These are phyloP conservation scores for Bolboschoenoplectus hybrid DNA, from an alignment of 202 grass and related monocot species.

Conservation along the genomic window DNA sequence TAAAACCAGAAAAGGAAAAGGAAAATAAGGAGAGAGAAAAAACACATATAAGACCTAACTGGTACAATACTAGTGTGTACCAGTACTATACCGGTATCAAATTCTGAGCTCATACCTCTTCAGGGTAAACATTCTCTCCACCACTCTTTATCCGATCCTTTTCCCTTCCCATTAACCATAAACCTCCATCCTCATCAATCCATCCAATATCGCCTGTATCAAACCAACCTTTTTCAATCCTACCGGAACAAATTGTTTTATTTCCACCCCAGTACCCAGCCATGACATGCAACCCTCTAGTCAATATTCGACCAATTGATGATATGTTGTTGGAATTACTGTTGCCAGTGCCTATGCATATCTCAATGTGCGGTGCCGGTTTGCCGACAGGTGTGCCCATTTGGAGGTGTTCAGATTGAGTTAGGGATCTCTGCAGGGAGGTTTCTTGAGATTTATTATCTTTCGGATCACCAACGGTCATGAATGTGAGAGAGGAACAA, in stretches of 20 bases:
- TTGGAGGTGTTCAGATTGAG: slow-evolving; percentile 2
- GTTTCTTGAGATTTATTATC: slow-evolving; percentile 17
- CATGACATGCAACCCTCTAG: slow-evolving; percentile 92
- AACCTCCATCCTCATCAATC: slow-evolving; percentile 54
- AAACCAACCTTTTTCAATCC: slow-evolving; percentile 60
- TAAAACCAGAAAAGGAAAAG: neutral
- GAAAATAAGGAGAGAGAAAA: neutral
- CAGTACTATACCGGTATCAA: neutral
- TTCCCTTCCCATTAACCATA: slow-evolving; percentile 77
- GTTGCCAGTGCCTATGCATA: slow-evolving; percentile 44
- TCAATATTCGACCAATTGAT: slow-evolving; percentile 63
- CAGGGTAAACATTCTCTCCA: slow-evolving; percentile 89
- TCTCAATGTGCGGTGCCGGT: slow-evolving; percentile 70
- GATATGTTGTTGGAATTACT: slow-evolving; percentile 16
- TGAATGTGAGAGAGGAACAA: slow-evolving; percentile 91
- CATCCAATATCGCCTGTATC: slow-evolving; percentile 84
- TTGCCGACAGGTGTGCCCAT: slow-evolving; percentile 65
- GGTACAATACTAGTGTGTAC: neutral
- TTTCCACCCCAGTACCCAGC: slow-evolving; percentile 66
- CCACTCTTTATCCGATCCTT: slow-evolving; percentile 82
- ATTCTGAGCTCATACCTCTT: slow-evolving; percentile 61
- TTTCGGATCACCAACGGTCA: slow-evolving; percentile 47
- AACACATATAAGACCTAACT: neutral
- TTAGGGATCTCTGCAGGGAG: neutral
- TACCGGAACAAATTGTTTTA: slow-evolving; percentile 30